These are phyloP conservation scores for Suillus bovinus DNA, from an alignment of 768 basidiomycete species.

Conservation along the genomic window DNA sequence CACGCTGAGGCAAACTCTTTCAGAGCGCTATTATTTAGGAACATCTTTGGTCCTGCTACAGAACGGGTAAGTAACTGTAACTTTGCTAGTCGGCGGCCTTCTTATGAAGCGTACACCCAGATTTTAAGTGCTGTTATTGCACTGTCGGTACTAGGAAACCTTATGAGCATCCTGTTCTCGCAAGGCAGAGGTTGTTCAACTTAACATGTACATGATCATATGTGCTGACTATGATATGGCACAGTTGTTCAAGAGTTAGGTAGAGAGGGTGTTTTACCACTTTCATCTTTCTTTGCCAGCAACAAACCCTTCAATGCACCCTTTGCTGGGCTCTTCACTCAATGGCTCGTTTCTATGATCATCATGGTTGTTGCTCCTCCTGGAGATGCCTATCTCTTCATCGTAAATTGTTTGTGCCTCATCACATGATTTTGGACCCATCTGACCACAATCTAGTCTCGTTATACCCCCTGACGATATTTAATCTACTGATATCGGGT, in stretches of 20 bases:
- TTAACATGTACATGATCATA: slow-evolving; percentile 10
- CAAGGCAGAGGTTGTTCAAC: slow-evolving; percentile 57
- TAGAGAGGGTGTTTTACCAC: slow-evolving; percentile 68
- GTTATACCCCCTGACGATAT: slow-evolving; percentile 56
- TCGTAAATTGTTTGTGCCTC: slow-evolving; percentile 54
- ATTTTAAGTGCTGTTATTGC: slow-evolving; percentile 61
- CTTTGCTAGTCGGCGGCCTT: background rate
- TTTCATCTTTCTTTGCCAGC: slow-evolving; percentile 65
- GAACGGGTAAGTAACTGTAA: slow-evolving; percentile 47
- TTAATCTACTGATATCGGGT: slow-evolving; percentile 59
- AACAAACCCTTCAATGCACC: slow-evolving; percentile 74
- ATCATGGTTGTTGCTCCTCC: slow-evolving; percentile 60
- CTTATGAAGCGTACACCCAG: slow-evolving; percentile 31
- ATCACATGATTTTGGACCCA: background rate
- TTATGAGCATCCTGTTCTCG: slow-evolving; percentile 62
- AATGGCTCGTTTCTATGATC: slow-evolving; percentile 58
- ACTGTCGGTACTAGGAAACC: slow-evolving; percentile 63
- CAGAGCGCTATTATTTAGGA: slow-evolving; percentile 74
- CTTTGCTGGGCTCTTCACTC: slow-evolving; percentile 57
- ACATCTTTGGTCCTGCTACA: slow-evolving; percentile 62
- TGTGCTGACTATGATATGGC: slow-evolving; percentile 11
- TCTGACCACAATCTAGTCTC: slow-evolving; percentile 39
- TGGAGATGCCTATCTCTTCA: slow-evolving; percentile 75
- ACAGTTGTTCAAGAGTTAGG: slow-evolving; percentile 74
- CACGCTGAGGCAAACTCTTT: background rate